A percentile compares a stretch with the other conserved stretches of the same genome.
Conservation (phyloP, 2,329 filamentous ascomycete species). For the Fusarium sp. region DNA sequence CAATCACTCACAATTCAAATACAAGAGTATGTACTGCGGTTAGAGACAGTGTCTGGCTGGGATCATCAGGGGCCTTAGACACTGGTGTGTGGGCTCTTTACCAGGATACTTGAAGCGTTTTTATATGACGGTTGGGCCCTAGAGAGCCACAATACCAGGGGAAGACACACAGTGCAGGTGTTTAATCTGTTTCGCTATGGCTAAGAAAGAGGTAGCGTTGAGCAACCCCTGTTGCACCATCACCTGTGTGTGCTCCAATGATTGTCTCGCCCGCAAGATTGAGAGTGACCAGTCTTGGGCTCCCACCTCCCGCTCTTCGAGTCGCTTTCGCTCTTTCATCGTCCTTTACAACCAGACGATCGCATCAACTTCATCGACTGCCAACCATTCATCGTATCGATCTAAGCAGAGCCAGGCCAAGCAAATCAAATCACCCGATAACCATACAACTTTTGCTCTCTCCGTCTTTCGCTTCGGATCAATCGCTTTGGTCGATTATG, state of each 20-base stretch:
- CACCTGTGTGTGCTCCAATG: constrained; percentile 37
- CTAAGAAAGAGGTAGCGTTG: constrained; percentile 34
- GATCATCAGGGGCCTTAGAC: constrained; percentile 27
- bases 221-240: constrained; percentile 38
- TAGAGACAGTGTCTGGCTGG: constrained; percentile 22
- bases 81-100: constrained; percentile 25
- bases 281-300: constrained; percentile 33
- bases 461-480: constrained; percentile 28
- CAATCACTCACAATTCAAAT: background rate
- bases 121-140: constrained; percentile 9
- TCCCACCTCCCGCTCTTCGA: constrained; percentile 22
- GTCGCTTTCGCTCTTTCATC: constrained; percentile 41
- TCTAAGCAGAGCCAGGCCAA: constrained; percentile 15
- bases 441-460: constrained; percentile 29
- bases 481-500: constrained; percentile 49
- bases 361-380: constrained; percentile 38
- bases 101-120: constrained; percentile 19
- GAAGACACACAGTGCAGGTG: constrained; percentile 30
- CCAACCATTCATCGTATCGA: constrained; percentile 22
- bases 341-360: constrained; percentile 37
- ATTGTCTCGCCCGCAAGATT: constrained; percentile 31
- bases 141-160: constrained; percentile 33
- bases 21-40: constrained; percentile 7
- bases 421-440: background rate
- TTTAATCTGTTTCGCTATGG: constrained; percentile 41